These are phyloP conservation scores for Extremus antarcticus DNA, from an alignment of 495 filamentous ascomycete genomes.

Conservation along the genomic window DNA sequence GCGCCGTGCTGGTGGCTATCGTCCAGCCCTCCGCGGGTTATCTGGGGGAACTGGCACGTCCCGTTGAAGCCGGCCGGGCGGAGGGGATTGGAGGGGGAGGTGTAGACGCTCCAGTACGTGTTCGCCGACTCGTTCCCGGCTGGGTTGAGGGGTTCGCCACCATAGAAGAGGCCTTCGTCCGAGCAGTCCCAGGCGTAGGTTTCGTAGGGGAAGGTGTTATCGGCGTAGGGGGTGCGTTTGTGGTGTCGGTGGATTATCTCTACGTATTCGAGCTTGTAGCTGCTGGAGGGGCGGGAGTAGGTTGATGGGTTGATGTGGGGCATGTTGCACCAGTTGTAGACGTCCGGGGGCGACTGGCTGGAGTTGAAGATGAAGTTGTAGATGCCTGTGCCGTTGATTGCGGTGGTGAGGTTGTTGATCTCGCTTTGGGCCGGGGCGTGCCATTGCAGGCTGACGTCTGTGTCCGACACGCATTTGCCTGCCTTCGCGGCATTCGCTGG, in stretches of 20 bases:
- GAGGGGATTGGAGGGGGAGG: conserved; percentile 47
- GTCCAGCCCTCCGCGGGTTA: conserved; percentile 50
- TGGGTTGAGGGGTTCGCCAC: conserved; percentile 38
- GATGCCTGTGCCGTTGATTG: conserved; percentile 40
- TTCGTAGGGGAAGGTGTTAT: conserved; percentile 57
- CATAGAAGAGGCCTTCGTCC: conserved; percentile 50
- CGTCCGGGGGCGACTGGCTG: conserved; percentile 42
- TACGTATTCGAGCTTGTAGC: conserved; percentile 52
- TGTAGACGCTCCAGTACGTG: conserved; percentile 49
- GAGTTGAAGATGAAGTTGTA: conserved; percentile 56
- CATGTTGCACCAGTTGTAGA: conserved; percentile 70
- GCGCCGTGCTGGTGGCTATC: conserved; percentile 57
- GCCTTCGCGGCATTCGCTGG: background rate
- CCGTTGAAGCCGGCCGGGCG: conserved; percentile 47
- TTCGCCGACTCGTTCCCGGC: conserved; percentile 30
- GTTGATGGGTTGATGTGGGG: conserved; percentile 52
- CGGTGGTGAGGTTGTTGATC: conserved; percentile 46
- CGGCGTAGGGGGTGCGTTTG: conserved; percentile 59
- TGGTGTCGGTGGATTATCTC: conserved; percentile 66
- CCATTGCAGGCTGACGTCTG: conserved; percentile 41
- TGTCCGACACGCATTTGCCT: conserved; percentile 11
- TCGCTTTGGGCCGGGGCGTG: conserved; percentile 43
- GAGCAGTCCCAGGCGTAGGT: conserved; percentile 53
- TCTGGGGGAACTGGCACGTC: conserved; percentile 61
- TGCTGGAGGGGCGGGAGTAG: conserved; percentile 38